These are phyloP conservation scores for Jimgerdemannia flammicorona DNA, from an alignment of 192 early-diverging fungal species.

Conservation along the genomic window DNA sequence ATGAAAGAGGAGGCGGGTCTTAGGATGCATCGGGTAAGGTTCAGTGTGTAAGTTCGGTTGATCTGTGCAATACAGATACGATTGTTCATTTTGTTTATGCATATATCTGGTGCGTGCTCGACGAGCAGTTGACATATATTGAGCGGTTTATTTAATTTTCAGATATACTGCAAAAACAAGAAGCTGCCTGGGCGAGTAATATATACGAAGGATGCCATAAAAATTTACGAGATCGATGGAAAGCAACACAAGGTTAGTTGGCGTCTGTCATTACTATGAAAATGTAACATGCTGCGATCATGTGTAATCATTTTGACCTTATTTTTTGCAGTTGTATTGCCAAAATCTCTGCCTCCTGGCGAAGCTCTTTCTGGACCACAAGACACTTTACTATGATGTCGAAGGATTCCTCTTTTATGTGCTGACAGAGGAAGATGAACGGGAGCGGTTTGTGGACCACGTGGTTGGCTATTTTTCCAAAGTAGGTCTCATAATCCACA, in stretches of 20 bases:
- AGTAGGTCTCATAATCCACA: slow-evolving; percentile 31
- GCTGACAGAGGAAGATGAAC: slow-evolving; percentile 54
- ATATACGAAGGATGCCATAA: slow-evolving; percentile 65
- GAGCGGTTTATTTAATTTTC: slow-evolving; percentile 4
- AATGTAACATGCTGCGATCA: not conserved
- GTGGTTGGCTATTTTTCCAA: slow-evolving; percentile 97
- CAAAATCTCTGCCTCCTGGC: slow-evolving; percentile 92
- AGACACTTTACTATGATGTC: slow-evolving; percentile 93
- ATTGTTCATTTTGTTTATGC: slow-evolving; percentile 3
- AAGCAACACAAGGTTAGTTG: slow-evolving; percentile 66
- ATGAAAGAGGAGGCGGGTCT: slow-evolving; percentile 71
- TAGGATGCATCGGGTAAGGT: slow-evolving; percentile 56
- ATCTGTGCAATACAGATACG: not conserved
- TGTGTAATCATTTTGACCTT: not conserved
- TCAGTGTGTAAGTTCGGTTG: slow-evolving; percentile 10
- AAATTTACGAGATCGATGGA: slow-evolving; percentile 87
- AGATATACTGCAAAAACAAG: slow-evolving; percentile 54
- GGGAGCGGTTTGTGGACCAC: slow-evolving; percentile 42
- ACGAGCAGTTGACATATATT: not conserved
- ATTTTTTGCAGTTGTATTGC: slow-evolving; percentile 69
- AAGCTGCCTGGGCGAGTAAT: slow-evolving; percentile 78
- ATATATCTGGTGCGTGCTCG: not conserved
- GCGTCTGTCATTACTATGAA: slow-evolving; percentile 6
- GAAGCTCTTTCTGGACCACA: slow-evolving; percentile 96
- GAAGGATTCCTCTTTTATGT: slow-evolving; percentile 95